These are phyloP conservation scores for Termitomyces sp. DNA, from an alignment of 768 basidiomycete species.

Conservation along the genomic window DNA sequence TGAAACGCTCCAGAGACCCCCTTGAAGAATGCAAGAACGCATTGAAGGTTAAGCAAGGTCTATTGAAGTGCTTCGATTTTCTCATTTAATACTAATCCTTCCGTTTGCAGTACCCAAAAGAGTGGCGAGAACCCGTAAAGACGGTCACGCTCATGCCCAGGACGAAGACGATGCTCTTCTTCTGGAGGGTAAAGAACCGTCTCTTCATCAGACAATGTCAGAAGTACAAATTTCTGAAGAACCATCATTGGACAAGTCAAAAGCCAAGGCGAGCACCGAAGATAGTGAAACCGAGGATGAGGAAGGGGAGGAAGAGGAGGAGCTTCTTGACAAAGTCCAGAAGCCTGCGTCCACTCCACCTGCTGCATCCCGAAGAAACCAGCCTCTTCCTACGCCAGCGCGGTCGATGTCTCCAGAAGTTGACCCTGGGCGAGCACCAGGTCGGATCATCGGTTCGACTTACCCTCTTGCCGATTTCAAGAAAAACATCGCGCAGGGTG, in stretches of 20 bases:
- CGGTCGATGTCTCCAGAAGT: slow-evolving; percentile 37
- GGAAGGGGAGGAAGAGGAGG: slow-evolving; percentile 29
- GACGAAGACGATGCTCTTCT: slow-evolving; percentile 61
- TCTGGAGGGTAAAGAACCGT: slow-evolving; percentile 37
- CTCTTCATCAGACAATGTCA: slow-evolving; percentile 10
- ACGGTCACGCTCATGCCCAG: slow-evolving; percentile 53
- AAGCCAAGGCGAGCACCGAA: slow-evolving; percentile 22
- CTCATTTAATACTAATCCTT: background rate
- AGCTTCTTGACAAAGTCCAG: slow-evolving; percentile 15
- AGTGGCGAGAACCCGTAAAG: slow-evolving; percentile 49
- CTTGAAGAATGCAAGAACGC: slow-evolving; percentile 55
- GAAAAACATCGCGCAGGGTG: slow-evolving; percentile 63
- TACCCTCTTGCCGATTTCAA: slow-evolving; percentile 75
- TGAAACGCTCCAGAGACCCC: slow-evolving; percentile 52
- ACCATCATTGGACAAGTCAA: slow-evolving; percentile 14
- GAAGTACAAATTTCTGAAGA: slow-evolving; percentile 12
- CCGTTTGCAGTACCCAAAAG: slow-evolving; percentile 53
- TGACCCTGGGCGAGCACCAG: slow-evolving; percentile 53
- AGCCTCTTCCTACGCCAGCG: slow-evolving; percentile 47
- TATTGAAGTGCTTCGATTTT: slow-evolving; percentile 8
- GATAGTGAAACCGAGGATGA: slow-evolving; percentile 54
- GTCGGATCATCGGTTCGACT: slow-evolving; percentile 71
- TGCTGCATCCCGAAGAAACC: slow-evolving; percentile 7
- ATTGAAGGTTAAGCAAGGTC: slow-evolving; percentile 80
- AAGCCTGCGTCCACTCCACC: slow-evolving; percentile 17